Conservation (phyloP, 2,329 filamentous ascomycete genomes). For the Hawksworthiomyces lignivorus region DNA sequence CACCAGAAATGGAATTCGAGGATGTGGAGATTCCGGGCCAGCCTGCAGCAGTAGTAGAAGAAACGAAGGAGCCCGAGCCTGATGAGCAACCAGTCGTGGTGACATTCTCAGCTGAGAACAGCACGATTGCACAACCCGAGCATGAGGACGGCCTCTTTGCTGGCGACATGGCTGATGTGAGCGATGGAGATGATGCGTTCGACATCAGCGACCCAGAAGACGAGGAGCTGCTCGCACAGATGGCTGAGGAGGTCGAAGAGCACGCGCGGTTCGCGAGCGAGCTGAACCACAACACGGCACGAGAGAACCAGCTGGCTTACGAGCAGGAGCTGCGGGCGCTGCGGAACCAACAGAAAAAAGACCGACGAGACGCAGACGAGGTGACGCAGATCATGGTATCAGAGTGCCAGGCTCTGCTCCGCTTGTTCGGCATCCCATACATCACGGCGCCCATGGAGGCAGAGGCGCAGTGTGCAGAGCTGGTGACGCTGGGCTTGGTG, state of each 20-base stretch:
- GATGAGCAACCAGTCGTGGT: neutral
- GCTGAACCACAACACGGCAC: constrained; percentile 66
- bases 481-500: constrained; percentile 78
- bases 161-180: constrained; percentile 14
- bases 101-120: too few relatives aligned
- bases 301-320: constrained; percentile 69
- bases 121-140: too few relatives aligned
- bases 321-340: constrained; percentile 81
- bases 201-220: constrained; percentile 84
- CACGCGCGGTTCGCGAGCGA: constrained; percentile 87
- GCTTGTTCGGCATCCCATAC: constrained; percentile 89
- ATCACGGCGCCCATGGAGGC: constrained; percentile 98
- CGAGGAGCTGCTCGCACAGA: constrained; percentile 75
- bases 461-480: constrained; percentile 91
- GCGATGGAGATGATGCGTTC: constrained; percentile 58
- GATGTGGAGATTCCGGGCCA: constrained; percentile 22
- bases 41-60: constrained; percentile 18
- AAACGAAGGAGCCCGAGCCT: neutral
- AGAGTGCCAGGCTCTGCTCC: constrained; percentile 86
- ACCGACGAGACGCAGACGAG: constrained; percentile 90
- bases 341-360: constrained; percentile 91
- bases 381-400: constrained; percentile 93
- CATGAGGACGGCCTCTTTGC: constrained; percentile 18
- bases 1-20: constrained; percentile 28
- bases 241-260: constrained; percentile 86